A percentile compares a stretch with the other conserved stretches of the same genome.
phyloP scores from a whole-genome alignment of 352 stramenopile genomes.

The Paralagenidium karlingii region DNA sequence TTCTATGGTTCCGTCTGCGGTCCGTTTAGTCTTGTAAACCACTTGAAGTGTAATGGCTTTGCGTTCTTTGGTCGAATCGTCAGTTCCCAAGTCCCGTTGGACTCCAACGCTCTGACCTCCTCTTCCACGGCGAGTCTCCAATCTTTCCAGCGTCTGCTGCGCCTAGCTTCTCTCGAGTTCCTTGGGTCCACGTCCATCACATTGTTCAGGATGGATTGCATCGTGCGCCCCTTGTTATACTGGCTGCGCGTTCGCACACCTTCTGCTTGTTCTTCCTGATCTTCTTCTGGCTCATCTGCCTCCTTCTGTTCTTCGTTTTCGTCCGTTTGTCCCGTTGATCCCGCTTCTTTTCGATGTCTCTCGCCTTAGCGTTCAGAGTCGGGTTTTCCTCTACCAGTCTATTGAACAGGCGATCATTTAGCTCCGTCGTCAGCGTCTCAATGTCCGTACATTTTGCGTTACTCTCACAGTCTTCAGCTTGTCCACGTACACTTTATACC shows the following conservation, averaged over 20 bases:
- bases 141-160: neutral
- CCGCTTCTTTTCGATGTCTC: neutral
- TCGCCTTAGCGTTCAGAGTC: neutral
- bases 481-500: neutral
- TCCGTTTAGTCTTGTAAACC: conserved; percentile 1
- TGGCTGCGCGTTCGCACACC: too few species aligned
- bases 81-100: too few species aligned
- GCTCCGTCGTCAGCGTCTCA: too few species aligned
- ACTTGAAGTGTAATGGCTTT: neutral
- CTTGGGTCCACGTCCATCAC: neutral
- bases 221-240: too few species aligned
- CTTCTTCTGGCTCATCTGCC: neutral
- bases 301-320: neutral
- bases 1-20: neutral
- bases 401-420: neutral
- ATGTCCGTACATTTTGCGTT: too few species aligned
- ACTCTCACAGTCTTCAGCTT: too few species aligned
- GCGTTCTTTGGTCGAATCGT: neutral
- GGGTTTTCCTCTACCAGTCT: neutral
- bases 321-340: neutral
- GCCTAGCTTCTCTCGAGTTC: neutral
- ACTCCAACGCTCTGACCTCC: neutral
- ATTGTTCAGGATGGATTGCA: too few species aligned
- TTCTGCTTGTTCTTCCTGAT: neutral
- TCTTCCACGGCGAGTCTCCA: neutral